phyloP scores from a whole-genome alignment of 108 stramenopile species.

The Conticribra guillardii region DNA sequence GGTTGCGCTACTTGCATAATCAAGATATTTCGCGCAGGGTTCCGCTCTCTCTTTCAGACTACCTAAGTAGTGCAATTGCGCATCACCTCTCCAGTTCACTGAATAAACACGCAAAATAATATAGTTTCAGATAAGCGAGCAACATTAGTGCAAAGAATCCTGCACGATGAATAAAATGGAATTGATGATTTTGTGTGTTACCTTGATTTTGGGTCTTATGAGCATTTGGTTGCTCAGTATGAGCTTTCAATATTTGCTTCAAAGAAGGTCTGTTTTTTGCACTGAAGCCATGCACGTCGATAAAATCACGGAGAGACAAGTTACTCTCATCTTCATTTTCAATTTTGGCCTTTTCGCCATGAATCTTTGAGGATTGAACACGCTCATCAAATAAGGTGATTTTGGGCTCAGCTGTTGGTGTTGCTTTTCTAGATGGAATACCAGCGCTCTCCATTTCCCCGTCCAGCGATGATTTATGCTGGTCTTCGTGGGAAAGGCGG shows the following conservation, averaged over 20 bases:
- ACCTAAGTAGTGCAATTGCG: constrained; percentile 27
- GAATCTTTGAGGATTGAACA: constrained; percentile 34
- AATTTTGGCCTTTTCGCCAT: constrained; percentile 6
- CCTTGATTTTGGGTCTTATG: constrained; percentile 2
- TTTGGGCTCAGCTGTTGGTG: constrained; percentile 20
- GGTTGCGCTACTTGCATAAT: constrained; percentile 42
- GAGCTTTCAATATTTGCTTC: constrained; percentile 42
- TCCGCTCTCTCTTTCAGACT: constrained; percentile 41
- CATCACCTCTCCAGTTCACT: constrained; percentile 1
- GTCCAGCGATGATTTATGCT: constrained; percentile 53
- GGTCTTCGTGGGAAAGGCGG: constrained; percentile 72
- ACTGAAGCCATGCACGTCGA: constrained; percentile 42
- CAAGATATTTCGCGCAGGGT: constrained; percentile 36
- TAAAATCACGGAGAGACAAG: constrained; percentile 36
- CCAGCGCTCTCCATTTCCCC: constrained; percentile 55
- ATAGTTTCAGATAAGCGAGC: neutral
- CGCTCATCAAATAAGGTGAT: constrained; percentile 44
- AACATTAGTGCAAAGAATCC: too few species aligned
- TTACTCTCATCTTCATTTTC: constrained; percentile 15
- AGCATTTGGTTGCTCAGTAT: constrained; percentile 9
- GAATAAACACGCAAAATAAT: neutral
- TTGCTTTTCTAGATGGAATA: constrained; percentile 24
- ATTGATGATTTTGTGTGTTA: too few species aligned
- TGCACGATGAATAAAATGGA: too few species aligned
- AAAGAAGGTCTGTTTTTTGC: constrained; percentile 37